Evolutionary conservation across 2,329 filamentous ascomycete genomes (phyloP).

Genomic region (Ceratocystis harringtonii): DNA sequence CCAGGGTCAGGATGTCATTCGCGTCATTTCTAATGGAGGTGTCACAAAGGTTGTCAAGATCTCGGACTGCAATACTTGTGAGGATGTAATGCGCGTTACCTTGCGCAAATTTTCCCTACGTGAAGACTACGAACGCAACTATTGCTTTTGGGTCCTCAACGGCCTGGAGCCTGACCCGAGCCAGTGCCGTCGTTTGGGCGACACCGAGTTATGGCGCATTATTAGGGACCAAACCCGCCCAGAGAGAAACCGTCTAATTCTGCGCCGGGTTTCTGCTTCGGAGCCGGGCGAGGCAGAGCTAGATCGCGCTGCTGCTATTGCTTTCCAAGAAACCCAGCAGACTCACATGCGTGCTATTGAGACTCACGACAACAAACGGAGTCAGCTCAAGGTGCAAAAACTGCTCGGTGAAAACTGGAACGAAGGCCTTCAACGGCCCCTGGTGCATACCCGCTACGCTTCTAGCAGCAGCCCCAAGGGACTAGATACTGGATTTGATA

Average conservation of each 20-base stretch:
- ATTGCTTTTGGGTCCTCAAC: constrained; percentile 89
- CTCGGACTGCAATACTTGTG: constrained; percentile 75
- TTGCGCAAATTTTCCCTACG: constrained; percentile 75
- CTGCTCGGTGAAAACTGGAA: constrained; percentile 78
- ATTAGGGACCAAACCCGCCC: constrained; percentile 74
- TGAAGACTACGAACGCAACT: constrained; percentile 83
- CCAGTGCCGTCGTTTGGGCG: constrained; percentile 67
- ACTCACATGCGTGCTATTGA: constrained; percentile 50
- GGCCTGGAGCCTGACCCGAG: constrained; percentile 70
- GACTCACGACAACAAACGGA: constrained; percentile 50
- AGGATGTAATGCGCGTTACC: constrained; percentile 83
- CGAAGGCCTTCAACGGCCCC: constrained; percentile 65
- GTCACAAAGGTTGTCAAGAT: constrained; percentile 91
- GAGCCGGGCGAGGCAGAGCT: constrained; percentile 80
- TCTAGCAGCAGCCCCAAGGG: constrained; percentile 45
- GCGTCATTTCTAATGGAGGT: constrained; percentile 83
- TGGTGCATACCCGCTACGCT: constrained; percentile 53
- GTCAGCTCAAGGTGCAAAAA: constrained; percentile 77
- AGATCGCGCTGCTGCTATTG: constrained; percentile 74
- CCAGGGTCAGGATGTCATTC: constrained; percentile 73
- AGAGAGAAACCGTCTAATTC: constrained; percentile 78
- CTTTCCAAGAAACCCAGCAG: constrained; percentile 70
- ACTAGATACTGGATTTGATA: constrained; percentile 18
- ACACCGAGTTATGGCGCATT: constrained; percentile 78
- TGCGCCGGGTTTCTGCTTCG: constrained; percentile 81